Base-by-base conservation (phyloP, 176 grass and related monocot species). In the Guadua angustifolia region DNA sequence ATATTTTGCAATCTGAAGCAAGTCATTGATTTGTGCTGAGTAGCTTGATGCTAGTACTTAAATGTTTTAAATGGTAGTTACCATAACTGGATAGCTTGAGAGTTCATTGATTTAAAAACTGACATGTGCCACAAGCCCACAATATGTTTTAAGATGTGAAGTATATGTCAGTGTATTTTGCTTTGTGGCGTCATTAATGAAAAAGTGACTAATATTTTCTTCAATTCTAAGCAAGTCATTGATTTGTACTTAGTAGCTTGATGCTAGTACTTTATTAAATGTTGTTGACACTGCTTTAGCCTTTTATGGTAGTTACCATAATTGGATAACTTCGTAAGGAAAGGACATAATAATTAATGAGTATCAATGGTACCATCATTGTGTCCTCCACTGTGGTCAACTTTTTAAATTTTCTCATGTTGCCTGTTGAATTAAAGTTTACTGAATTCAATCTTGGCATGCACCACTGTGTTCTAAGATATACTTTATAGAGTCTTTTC, bases 41-140 rank as follows among this genome's bases (percentile, higher is more conserved):
- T 76, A n/a, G 21, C 73, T 63, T 56, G 66, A 69, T 55, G 17
- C 18, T 59, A 69, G 46, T 35, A 72, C 7, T 69, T 80, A 33
- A 64, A 3, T 85, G 25, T 74, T 84, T 84, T 24, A 42, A 16
- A 66, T 38, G 35, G 21, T 63, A 66, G 60, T 53, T 75, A 16
- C 5, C 45, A 53, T 25, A 75, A 29, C 5, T 15, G 35, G 17
- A 66, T 39, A 16, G 55, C 29, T 26, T 74, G 16, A 64, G 69
- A 44, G 66, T 25, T 21, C 63, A 25, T 80, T 60, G 21, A 70
- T 55, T 72, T 83, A 44, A 67, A 79, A 77, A 47, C 25, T 89
- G 16, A 62, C 16, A 32, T 72, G 56, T 65, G 12, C 29, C 42
- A 42, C 29, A 29, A 29, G 29, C 29, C 29, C 29, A 29, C 0